phyloP scores from a whole-genome alignment of 805 yeast genomes.

The Scheffersomyces ergatensis region DNA sequence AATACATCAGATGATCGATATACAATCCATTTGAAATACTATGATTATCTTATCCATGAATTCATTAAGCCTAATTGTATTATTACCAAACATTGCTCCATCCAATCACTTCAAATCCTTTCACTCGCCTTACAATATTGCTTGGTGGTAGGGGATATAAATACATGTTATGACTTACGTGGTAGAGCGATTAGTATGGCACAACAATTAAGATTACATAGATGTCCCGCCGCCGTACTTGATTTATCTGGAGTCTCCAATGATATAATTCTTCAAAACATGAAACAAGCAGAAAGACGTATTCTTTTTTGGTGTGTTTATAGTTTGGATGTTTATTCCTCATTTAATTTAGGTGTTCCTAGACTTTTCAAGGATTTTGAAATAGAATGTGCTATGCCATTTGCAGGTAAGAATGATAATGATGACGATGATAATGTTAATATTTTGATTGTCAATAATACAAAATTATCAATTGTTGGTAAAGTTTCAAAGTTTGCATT shows the following conservation, averaged over 20 bases:
- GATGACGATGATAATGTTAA: conserved; percentile 49
- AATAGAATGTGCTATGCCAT: conserved; percentile 83
- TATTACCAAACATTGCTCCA: conserved; percentile 54
- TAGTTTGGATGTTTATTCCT: conserved; percentile 69
- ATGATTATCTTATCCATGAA: conserved; percentile 60
- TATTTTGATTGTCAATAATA: conserved; percentile 57
- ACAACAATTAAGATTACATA: conserved; percentile 78
- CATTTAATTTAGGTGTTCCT: conserved; percentile 80
- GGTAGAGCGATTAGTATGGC: conserved; percentile 80
- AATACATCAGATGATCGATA: conserved; percentile 15
- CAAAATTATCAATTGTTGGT: conserved; percentile 62
- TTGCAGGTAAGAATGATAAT: conserved; percentile 45
- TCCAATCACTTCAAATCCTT: conserved; percentile 68
- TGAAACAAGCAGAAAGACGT: conserved; percentile 81
- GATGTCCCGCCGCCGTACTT: conserved; percentile 82
- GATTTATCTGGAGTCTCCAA: conserved; percentile 47
- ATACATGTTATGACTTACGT: conserved; percentile 71
- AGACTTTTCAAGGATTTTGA: conserved; percentile 75
- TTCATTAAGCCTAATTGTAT: conserved; percentile 59
- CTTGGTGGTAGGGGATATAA: conserved; percentile 68
- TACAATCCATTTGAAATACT: conserved; percentile 38
- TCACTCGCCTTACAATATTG: conserved; percentile 70
- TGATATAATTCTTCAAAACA: conserved; percentile 45
- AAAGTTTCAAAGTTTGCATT: conserved; percentile 64
- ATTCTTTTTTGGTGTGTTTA: conserved; percentile 83